Percentiles rank a stretch among this genome's conserved stretches.
phyloP scores from a whole-genome alignment of 2,329 filamentous ascomycete species.

The Metarhizium robertsii region DNA sequence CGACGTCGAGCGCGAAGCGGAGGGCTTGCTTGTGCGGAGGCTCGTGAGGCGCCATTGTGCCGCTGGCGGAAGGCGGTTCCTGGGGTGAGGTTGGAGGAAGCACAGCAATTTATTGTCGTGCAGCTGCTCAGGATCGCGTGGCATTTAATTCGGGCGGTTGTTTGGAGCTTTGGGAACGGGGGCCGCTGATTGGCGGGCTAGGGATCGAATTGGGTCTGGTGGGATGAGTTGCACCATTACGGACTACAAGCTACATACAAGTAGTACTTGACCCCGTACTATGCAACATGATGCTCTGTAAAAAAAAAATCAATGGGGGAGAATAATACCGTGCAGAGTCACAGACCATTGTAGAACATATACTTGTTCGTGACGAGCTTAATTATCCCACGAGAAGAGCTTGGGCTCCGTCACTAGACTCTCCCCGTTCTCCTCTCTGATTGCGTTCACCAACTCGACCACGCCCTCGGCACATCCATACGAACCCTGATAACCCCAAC shows the following conservation, averaged over 20 bases:
- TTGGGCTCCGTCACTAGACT: slow-evolving; percentile 18
- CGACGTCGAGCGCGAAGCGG: slow-evolving; percentile 30
- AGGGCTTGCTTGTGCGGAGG: slow-evolving; percentile 17
- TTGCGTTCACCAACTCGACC: slow-evolving; percentile 56
- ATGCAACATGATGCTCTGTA: no score
- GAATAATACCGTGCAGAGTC: no score
- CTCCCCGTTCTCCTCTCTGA: slow-evolving; percentile 27
- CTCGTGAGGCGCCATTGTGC: slow-evolving; percentile 17
- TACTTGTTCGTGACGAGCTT: not conserved
- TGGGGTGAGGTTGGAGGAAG: not conserved
- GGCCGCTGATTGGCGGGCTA: not conserved
- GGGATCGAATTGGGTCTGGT: not conserved
- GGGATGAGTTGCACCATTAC: not conserved
- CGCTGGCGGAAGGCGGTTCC: not conserved
- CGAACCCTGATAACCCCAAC: slow-evolving; percentile 63
- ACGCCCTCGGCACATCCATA: slow-evolving; percentile 64
- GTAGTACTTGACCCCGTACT: no score
- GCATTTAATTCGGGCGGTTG: not conserved
- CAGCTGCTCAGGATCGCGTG: not conserved
- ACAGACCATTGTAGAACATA: no score
- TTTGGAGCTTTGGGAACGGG: slow-evolving; percentile 6
- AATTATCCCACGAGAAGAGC: slow-evolving; percentile 18
- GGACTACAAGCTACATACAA: not conserved
- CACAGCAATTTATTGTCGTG: not conserved
- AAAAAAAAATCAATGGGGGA: no score